Evolutionary conservation across 2,329 filamentous ascomycete species (phyloP).

Genomic region (Xylaria sp.): DNA sequence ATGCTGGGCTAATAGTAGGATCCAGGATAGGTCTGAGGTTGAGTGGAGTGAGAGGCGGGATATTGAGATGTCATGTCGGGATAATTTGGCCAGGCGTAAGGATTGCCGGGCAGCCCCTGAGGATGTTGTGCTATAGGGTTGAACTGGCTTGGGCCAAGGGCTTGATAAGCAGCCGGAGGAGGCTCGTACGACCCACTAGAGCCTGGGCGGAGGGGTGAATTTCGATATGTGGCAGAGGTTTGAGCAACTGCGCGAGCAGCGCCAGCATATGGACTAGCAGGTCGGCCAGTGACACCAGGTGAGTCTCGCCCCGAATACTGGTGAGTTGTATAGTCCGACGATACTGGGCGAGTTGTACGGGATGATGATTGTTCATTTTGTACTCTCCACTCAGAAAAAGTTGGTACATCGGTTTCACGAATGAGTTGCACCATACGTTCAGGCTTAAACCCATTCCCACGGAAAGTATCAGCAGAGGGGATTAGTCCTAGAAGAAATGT

Average conservation of each 20-base stretch:
- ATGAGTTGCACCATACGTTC: conserved; percentile 79
- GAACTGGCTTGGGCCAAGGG: conserved; percentile 42
- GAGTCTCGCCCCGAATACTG: conserved; percentile 46
- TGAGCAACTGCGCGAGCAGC: conserved; percentile 53
- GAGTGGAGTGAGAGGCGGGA: conserved; percentile 23
- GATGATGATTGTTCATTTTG: conserved; percentile 45
- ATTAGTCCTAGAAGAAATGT: conserved; percentile 77
- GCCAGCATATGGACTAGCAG: conserved; percentile 60
- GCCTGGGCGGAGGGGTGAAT: conserved; percentile 63
- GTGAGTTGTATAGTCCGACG: conserved; percentile 55
- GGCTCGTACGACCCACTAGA: conserved; percentile 58
- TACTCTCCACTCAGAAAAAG: conserved; percentile 66
- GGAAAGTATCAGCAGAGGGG: conserved; percentile 78
- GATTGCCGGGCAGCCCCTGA: conserved; percentile 35
- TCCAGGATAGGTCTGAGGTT: conserved; percentile 36
- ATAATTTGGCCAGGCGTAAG: conserved; percentile 46
- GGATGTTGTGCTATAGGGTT: conserved; percentile 44
- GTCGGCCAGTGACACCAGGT: conserved; percentile 51
- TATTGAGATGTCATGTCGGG: conserved; percentile 34
- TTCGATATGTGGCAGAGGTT: conserved; percentile 59
- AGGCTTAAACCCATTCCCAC: conserved; percentile 75
- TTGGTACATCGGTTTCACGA: conserved; percentile 73
- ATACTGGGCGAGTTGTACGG: conserved; percentile 54
- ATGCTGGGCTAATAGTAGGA: conserved; percentile 28
- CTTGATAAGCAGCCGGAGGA: conserved; percentile 50